phyloP scores from a whole-genome alignment of 2,329 filamentous ascomycete genomes.

The Monilinia fructicola region DNA sequence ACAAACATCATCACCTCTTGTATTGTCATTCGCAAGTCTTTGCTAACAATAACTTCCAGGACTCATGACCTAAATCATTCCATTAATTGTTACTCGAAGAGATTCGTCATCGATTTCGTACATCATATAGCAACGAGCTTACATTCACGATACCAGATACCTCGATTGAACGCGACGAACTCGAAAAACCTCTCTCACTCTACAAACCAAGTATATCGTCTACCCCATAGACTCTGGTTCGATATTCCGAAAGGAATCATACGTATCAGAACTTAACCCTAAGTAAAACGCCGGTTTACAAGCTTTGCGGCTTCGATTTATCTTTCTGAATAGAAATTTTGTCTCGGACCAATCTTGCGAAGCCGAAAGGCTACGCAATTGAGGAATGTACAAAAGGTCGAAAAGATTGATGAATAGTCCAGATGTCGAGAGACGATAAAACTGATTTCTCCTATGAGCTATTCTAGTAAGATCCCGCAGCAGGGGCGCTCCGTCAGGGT shows the following conservation, averaged over 20 bases:
- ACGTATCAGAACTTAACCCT: constrained; percentile 95
- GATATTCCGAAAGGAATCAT: constrained; percentile 69
- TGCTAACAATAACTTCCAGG: constrained; percentile 15
- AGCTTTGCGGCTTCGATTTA: constrained; percentile 72
- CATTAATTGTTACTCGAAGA: constrained; percentile 28
- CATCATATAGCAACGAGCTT: constrained; percentile 34
- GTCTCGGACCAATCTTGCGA: constrained; percentile 35
- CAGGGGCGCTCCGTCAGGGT: constrained; percentile 75
- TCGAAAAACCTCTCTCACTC: constrained; percentile 49
- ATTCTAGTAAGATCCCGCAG: constrained; percentile 69
- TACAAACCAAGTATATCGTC: constrained; percentile 65
- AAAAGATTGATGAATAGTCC: constrained; percentile 55
- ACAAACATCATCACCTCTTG: constrained; percentile 31
- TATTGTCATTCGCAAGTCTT: constrained; percentile 34
- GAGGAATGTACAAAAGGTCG: constrained; percentile 49
- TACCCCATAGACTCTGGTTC: constrained; percentile 77
- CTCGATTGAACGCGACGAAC: constrained; percentile 24
- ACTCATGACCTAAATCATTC: constrained; percentile 23
- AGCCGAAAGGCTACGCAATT: constrained; percentile 50
- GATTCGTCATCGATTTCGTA: constrained; percentile 27
- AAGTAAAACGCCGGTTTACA: constrained; percentile 68
- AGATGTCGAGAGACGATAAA: constrained; percentile 51
- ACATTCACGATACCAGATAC: constrained; percentile 31
- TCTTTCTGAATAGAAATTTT: constrained; percentile 62
- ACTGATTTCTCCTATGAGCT: constrained; percentile 70